A percentile compares a stretch with the other conserved stretches of the same genome.
Evolutionary conservation across 441 rosid genomes (phyloP).

Genomic region (Populus hybrid): DNA sequence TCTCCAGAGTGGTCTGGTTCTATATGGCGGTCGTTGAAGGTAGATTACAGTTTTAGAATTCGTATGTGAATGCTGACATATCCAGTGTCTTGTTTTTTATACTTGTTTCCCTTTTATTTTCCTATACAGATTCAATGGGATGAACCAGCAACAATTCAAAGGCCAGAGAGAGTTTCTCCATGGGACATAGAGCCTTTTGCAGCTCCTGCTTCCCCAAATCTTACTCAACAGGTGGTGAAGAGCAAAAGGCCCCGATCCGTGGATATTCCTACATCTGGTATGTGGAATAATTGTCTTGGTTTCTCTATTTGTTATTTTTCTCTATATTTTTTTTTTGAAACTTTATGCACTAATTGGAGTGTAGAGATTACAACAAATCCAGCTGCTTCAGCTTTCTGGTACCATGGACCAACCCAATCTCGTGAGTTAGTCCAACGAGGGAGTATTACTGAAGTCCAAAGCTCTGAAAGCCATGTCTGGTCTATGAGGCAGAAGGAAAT

Average conservation of each 20-base stretch:
- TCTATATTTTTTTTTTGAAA: slow-evolving; percentile 5
- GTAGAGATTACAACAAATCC: slow-evolving; percentile 38
- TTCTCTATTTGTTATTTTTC: not conserved
- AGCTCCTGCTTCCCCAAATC: slow-evolving; percentile 37
- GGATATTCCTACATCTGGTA: slow-evolving; percentile 51
- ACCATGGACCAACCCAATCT: slow-evolving; percentile 39
- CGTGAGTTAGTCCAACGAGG: slow-evolving; percentile 37
- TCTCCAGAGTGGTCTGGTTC: slow-evolving; percentile 76
- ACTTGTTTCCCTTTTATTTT: slow-evolving; percentile 21
- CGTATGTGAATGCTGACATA: slow-evolving; percentile 8
- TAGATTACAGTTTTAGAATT: slow-evolving; percentile 24
- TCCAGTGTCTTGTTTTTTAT: slow-evolving; percentile 24
- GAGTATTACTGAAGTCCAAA: slow-evolving; percentile 42
- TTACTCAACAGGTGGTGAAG: slow-evolving; percentile 47
- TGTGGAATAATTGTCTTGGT: slow-evolving; percentile 5
- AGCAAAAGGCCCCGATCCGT: slow-evolving; percentile 61
- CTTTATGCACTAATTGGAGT: slow-evolving; percentile 25
- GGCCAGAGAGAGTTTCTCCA: slow-evolving; percentile 90
- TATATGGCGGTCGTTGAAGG: slow-evolving; percentile 88
- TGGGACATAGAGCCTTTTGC: slow-evolving; percentile 88
- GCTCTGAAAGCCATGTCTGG: slow-evolving; percentile 43
- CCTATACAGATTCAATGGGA: slow-evolving; percentile 85
- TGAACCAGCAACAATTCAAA: slow-evolving; percentile 61
- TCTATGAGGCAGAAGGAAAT: slow-evolving; percentile 39
- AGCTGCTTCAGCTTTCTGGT: slow-evolving; percentile 41